A percentile compares a stretch with the other conserved stretches of the same genome.
phyloP scores from a whole-genome alignment of 495 filamentous ascomycete genomes.

The Friedmanniomyces simplex region DNA sequence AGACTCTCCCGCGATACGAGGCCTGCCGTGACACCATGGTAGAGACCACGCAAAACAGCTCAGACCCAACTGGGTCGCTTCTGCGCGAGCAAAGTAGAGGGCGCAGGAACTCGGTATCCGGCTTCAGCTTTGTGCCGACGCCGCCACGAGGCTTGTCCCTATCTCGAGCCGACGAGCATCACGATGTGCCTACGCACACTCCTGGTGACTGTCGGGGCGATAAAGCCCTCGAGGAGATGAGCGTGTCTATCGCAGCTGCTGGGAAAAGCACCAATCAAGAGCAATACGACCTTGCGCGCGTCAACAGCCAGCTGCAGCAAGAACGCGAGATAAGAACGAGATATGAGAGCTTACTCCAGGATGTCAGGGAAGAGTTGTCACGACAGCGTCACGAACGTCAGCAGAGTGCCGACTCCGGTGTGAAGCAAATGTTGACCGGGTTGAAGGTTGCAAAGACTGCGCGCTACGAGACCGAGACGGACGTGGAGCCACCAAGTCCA shows the following conservation, averaged over 20 bases:
- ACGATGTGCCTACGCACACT: background rate
- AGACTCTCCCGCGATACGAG: background rate
- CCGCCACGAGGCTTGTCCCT: background rate
- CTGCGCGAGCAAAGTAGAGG: background rate
- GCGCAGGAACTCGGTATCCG: background rate
- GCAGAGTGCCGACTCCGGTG: background rate
- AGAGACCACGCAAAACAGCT: background rate
- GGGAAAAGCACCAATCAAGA: background rate
- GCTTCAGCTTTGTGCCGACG: background rate
- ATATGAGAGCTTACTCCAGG: background rate
- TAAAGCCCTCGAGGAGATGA: background rate
- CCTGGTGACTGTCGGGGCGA: background rate
- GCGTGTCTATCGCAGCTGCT: background rate
- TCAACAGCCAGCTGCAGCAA: background rate
- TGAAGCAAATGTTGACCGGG: background rate
- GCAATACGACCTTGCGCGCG: background rate
- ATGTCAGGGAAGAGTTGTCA: background rate
- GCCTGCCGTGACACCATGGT: background rate
- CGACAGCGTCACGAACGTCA: background rate
- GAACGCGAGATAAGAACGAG: background rate
- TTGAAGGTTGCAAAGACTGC: background rate
- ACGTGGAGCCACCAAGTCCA: conserved; percentile 10
- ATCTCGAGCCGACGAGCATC: background rate
- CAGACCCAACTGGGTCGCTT: background rate
- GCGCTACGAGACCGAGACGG: conserved; percentile 15